Evolutionary conservation across 1,284 basidiomycete species (phyloP).

Genomic region (Trametes sp.): DNA sequence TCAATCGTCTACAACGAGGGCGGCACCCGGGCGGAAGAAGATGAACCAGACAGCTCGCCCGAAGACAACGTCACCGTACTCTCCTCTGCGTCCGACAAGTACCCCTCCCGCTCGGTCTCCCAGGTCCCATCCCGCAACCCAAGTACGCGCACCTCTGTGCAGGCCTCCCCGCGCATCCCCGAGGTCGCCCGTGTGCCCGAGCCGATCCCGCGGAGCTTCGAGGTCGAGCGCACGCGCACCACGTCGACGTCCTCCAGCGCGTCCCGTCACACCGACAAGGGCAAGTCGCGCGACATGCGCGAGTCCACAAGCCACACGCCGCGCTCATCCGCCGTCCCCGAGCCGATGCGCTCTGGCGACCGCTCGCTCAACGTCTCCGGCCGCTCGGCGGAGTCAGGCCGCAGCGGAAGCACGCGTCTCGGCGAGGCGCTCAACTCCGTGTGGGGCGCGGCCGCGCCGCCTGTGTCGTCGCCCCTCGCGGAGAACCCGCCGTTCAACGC

Average conservation of each 20-base stretch:
- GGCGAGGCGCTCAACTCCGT: conserved; percentile 42
- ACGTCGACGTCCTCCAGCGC: conserved; percentile 23
- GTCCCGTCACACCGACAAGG: conserved; percentile 33
- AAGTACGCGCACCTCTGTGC: conserved; percentile 29
- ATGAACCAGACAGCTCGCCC: conserved; percentile 52
- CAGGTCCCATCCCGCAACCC: conserved; percentile 42
- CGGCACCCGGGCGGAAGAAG: conserved; percentile 75
- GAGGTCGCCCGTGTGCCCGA: conserved; percentile 19
- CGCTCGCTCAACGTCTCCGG: conserved; percentile 40
- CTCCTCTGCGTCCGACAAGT: conserved; percentile 36
- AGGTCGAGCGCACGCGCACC: conserved; percentile 33
- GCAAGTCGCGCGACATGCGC: conserved; percentile 40
- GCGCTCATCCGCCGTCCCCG: conserved; percentile 25
- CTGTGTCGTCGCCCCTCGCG: conserved; percentile 28
- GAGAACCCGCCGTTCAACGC: conserved; percentile 30
- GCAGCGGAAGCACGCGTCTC: conserved; percentile 42
- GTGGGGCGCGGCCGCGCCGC: conserved; percentile 41
- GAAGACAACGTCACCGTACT: conserved; percentile 42
- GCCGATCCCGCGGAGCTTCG: conserved; percentile 26
- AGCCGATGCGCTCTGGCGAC: conserved; percentile 35
- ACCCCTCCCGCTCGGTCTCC: conserved; percentile 35
- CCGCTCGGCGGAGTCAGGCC: conserved; percentile 41
- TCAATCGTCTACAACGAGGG: conserved; percentile 82
- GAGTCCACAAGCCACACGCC: conserved; percentile 28
- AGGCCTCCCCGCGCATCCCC: conserved; percentile 33